phyloP scores from a whole-genome alignment of 2,329 filamentous ascomycete genomes.

The Pseudohalonectria lignicola region DNA sequence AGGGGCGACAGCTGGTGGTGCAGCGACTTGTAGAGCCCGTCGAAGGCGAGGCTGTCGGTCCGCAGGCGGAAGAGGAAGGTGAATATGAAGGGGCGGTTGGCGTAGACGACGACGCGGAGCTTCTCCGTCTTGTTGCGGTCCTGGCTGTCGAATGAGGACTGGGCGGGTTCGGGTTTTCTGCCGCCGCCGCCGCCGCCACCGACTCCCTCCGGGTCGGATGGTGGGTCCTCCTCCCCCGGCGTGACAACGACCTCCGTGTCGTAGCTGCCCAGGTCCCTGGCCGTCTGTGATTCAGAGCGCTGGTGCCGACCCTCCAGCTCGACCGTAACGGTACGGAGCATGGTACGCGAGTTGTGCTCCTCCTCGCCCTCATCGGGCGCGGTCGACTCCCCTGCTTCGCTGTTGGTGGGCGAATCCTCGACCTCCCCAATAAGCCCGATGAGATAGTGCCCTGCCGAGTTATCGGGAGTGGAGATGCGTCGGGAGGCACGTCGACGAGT shows the following conservation, averaged over 20 bases:
- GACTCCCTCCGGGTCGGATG: no score
- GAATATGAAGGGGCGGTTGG: conserved; percentile 66
- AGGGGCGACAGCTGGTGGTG: conserved; percentile 51
- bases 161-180: conserved; percentile 10
- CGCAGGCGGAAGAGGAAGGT: conserved; percentile 58
- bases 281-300: conserved; percentile 30
- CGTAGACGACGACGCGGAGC: conserved; percentile 61
- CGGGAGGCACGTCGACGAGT: background rate
- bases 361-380: conserved; percentile 19
- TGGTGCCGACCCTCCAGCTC: conserved; percentile 38
- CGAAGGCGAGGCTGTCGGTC: conserved; percentile 45
- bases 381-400: conserved; percentile 17
- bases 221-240: conserved; percentile 15
- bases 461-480: background rate
- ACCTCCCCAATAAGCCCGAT: conserved; percentile 54
- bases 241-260: conserved; percentile 14
- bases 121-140: conserved; percentile 43
- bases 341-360: conserved; percentile 40
- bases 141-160: conserved; percentile 36
- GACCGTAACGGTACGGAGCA: conserved; percentile 56
- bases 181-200: no score
- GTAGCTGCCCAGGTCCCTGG: conserved; percentile 32
- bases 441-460: conserved; percentile 40
- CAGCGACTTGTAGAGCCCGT: conserved; percentile 46
- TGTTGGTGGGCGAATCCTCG: conserved; percentile 16